A percentile compares a stretch with the other conserved stretches of the same genome.
Conservation (phyloP, 306 rosid genomes). For the Malus orientalis region DNA sequence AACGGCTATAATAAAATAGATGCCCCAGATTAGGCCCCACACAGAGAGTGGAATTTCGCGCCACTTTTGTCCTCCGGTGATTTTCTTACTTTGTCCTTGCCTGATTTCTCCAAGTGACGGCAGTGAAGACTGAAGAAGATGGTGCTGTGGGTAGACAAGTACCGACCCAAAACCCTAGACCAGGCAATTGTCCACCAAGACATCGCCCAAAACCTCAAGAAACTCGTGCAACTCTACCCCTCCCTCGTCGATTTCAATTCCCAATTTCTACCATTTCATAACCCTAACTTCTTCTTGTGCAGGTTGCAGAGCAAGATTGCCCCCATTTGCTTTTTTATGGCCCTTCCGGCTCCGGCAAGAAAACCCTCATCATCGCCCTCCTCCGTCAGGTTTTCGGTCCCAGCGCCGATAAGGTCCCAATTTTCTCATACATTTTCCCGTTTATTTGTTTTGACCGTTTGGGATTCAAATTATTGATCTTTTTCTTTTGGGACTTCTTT, state of each 20-base stretch:
- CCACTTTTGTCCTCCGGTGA: background rate
- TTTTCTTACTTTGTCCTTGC: background rate
- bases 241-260: background rate
- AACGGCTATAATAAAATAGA: background rate
- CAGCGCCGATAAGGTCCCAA: conserved; percentile 68
- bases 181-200: conserved; percentile 56
- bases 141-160: conserved; percentile 97
- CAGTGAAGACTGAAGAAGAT: background rate
- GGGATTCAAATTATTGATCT: background rate
- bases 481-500: background rate
- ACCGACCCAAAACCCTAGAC: conserved; percentile 90
- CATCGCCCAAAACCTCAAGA: conserved; percentile 74
- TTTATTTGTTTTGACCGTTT: background rate
- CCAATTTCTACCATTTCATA: background rate
- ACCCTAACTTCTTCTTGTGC: background rate
- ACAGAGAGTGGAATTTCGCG: background rate
- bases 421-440: background rate
- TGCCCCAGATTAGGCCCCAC: background rate
- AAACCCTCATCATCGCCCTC: conserved; percentile 91
- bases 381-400: conserved; percentile 88
- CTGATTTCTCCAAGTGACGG: background rate
- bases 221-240: conserved; percentile 39
- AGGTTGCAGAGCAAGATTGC: conserved; percentile 87
- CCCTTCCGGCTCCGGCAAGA: conserved; percentile 93
- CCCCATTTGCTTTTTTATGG: conserved; percentile 95